phyloP scores from a whole-genome alignment of 352 stramenopile genomes.

The Phytophthora aleatoria region DNA sequence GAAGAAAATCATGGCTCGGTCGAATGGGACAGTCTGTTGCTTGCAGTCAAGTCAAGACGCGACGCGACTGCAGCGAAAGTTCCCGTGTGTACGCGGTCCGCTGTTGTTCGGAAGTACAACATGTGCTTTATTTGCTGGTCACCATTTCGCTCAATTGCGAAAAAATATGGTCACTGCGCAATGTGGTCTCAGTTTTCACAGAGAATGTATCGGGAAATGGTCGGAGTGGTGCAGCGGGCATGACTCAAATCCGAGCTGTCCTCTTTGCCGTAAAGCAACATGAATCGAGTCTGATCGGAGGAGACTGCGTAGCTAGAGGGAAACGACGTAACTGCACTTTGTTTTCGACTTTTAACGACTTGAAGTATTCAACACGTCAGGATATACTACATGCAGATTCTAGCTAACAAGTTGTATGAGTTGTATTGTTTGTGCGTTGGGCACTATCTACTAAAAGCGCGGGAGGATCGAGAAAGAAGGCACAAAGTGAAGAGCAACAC shows the following conservation, averaged over 20 bases:
- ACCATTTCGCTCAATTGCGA: background rate
- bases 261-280: background rate
- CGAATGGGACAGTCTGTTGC: conserved; percentile 28
- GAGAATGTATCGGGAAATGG: background rate
- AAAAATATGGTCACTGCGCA: background rate
- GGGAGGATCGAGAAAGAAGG: too few species aligned
- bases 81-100: background rate
- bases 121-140: conserved; percentile 11
- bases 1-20: conserved; percentile 13
- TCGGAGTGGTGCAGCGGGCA: background rate
- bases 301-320: too few species aligned
- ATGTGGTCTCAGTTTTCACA: conserved; percentile 17
- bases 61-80: background rate
- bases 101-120: background rate
- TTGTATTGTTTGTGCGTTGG: too few species aligned
- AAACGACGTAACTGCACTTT: too few species aligned
- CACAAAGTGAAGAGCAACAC: too few species aligned
- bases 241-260: background rate
- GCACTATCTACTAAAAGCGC: too few species aligned
- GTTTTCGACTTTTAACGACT: too few species aligned
- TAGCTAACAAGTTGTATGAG: too few species aligned
- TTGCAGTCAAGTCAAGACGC: conserved; percentile 11
- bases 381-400: too few species aligned
- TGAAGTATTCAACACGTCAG: too few species aligned
- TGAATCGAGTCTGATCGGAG: too few species aligned